Evolutionary conservation across 345 rosid genomes (phyloP), one percentile per base, ranked within the genome.

Genomic region (Populus alba): DNA sequence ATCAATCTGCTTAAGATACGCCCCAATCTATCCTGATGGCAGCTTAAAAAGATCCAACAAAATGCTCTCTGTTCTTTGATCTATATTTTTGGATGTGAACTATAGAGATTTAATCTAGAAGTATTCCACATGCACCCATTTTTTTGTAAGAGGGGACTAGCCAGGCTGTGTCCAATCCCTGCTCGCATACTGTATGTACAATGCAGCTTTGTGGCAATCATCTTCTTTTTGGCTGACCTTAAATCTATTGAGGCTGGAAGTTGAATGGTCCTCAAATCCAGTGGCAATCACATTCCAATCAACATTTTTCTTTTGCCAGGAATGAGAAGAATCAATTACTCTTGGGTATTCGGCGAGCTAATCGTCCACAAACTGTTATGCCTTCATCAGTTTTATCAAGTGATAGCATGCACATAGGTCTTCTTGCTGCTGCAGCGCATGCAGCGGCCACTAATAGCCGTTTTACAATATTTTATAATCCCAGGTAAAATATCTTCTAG

Each of bases 381-480:
- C 65, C 65, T 59, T 59, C 65, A 11, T 59, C 65, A 59, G 65
- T 59, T 59, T 59, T 59, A 59, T 59, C 65, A 59, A 59, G 65
- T n/a, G 65, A 59, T 59, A 59, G 65, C 65, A 59, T 59, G 65
- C 65, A 59, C 27, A 59, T 59, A 9, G 65, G 65, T n/a, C 65
- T 59, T 59, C 65, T 59, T n/a, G 65, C 65, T 59, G 65, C 65
- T 59, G 65, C 65, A 23, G 65, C 65, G 0, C 65, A 59, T 59
- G 65, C 65, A n/a, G 65, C 65, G 3, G 29, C 65, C 2, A 59
- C 65, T 10, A 59, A 59, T 59, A 59, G 65, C 29, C 65, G 65
- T 59, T 59, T 59, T 23, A 59, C 65, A 59, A 59, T 59, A 59
- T 59, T 59, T 59, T 59, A 59, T 59, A 59, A 59, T 12, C 65